Evolutionary conservation across 305 asterid species (phyloP), one percentile per base, ranked within the genome.

Genomic region (Fraxinus greggii): DNA sequence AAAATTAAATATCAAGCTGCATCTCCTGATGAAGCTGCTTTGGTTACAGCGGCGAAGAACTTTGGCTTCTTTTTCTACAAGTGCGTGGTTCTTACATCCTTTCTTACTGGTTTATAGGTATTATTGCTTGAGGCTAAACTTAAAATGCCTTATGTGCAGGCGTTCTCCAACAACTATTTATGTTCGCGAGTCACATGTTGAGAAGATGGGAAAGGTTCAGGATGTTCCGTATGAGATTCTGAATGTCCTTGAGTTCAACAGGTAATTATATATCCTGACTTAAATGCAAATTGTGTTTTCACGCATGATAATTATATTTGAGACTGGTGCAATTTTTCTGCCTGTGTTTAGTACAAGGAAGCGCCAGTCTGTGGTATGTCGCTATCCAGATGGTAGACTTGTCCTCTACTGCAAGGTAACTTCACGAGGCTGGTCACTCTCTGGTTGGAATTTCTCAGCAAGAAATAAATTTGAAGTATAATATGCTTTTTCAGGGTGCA

Each of bases 281-380:
- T 85, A 67, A 75, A 79, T 87, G 63, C 72, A 67, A 76, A 45
- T 69, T 82, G 48, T 35, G 59, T 82, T 77, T 85, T 81, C 76
- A 28, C 81, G 77, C 82, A 45, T 36, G 75, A 80, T 79, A 75
- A 28, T 81, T 31, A 26, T 65, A 80, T 36, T 67, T 83, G 81
- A 76, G 65, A 81, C 45, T 82, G 76, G 86, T 74, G 24, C 65
- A 78, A 79, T 83, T 36, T 86, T 79, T 79, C 76, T 35, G 80
- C 81, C 59, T 88, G 77, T 80, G 38, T 90, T 80, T 85, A 97
- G 99, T 86, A 95, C 98, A 80, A 93, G 99, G 93, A 97, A 97
- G 95, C 98, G 99, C 84, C 99, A 97, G 88, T 97, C 99, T 84
- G 99, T 97, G 86, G 95, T 97, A 82, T 97, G 99, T 86, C 98